These are phyloP conservation scores for Schizonepeta tenuifolia DNA, from an alignment of 257 asterid species.

Conservation along the genomic window DNA sequence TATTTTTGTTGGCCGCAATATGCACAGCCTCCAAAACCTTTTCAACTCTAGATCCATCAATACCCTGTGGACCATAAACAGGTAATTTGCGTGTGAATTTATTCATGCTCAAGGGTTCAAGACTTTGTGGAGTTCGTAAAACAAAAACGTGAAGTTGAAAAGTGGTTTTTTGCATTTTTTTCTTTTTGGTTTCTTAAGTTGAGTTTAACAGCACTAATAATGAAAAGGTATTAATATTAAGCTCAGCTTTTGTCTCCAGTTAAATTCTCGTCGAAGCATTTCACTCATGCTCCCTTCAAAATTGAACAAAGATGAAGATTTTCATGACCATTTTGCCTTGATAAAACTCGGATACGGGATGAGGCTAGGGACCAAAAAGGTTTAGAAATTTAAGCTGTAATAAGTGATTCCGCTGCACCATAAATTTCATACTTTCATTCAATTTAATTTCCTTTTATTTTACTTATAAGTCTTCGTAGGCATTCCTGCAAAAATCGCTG, in stretches of 20 bases:
- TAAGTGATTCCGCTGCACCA: not conserved
- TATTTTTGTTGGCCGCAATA: slow-evolving; percentile 95
- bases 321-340: not conserved
- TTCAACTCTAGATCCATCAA: slow-evolving; percentile 97
- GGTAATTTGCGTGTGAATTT: not conserved
- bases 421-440: slow-evolving; percentile 5
- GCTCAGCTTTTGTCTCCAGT: not conserved
- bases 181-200: not conserved
- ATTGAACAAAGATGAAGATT: not conserved
- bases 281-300: slow-evolving; percentile 1
- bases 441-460: not conserved
- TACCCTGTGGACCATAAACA: slow-evolving; percentile 57
- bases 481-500: not conserved
- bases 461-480: not conserved
- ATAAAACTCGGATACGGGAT: not conserved
- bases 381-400: slow-evolving; percentile 3
- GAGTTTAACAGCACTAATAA: not conserved
- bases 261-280: not conserved
- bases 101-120: not conserved
- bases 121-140: slow-evolving; percentile 12
- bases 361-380: slow-evolving; percentile 8
- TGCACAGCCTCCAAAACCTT: slow-evolving; percentile 91
- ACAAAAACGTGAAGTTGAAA: not conserved
- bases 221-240: slow-evolving; percentile 4
- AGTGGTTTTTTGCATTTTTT: not conserved